phyloP scores from a whole-genome alignment of 352 stramenopile species.

The Phytophthora kernoviae region DNA sequence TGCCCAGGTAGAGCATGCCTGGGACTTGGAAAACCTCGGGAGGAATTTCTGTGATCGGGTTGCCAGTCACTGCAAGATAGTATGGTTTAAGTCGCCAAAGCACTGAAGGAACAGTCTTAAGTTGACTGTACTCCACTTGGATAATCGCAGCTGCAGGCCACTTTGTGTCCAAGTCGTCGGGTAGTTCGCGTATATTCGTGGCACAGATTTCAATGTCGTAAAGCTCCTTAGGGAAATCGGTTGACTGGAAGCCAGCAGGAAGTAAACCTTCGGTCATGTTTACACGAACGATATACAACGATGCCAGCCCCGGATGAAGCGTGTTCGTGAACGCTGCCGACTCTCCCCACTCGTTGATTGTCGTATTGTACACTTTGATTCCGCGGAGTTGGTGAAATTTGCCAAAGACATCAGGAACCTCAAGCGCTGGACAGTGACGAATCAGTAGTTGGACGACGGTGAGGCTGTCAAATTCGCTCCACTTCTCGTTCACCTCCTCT shows the following conservation, averaged over 20 bases:
- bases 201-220: constrained; percentile 35
- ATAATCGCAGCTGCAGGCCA: constrained; percentile 22
- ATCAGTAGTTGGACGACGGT: constrained; percentile 28
- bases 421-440: constrained; percentile 27
- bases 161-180: constrained; percentile 27
- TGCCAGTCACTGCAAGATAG: constrained; percentile 24
- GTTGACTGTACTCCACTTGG: constrained; percentile 14
- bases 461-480: constrained; percentile 20
- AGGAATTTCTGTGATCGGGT: constrained; percentile 22
- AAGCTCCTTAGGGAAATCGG: constrained; percentile 22
- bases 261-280: constrained; percentile 29
- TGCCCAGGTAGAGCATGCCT: constrained; percentile 5
- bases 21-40: constrained; percentile 5
- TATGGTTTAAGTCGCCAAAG: constrained; percentile 9
- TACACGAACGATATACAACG: constrained; percentile 33
- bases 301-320: constrained; percentile 21
- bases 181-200: constrained; percentile 29
- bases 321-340: constrained; percentile 19
- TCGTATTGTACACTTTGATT: constrained; percentile 41
- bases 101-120: constrained; percentile 10
- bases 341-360: constrained; percentile 18
- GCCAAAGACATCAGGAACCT: constrained; percentile 15
- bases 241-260: constrained; percentile 27
- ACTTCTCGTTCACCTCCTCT: constrained; percentile 4
- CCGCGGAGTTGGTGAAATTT: constrained; percentile 24